phyloP scores from a whole-genome alignment of 129 eudicot species.

The Lonicera japonica region DNA sequence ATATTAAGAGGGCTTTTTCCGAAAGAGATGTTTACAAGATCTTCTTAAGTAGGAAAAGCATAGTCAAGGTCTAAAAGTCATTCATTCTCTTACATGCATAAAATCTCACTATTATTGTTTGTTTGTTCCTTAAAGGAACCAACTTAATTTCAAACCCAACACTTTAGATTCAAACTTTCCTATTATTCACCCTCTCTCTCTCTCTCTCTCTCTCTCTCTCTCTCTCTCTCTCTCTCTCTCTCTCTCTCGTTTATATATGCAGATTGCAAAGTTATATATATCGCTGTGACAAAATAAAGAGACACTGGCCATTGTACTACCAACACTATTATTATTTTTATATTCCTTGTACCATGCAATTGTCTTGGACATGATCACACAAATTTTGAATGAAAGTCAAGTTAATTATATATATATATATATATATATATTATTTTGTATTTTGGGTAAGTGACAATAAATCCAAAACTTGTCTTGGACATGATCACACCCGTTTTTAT shows the following conservation, averaged over 20 bases:
- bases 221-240: slow-evolving; percentile 10
- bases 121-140: background rate
- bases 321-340: background rate
- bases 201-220: slow-evolving; percentile 9
- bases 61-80: slow-evolving; percentile 27
- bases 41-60: slow-evolving; percentile 42
- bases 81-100: background rate
- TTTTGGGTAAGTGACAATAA: too few relatives aligned
- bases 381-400: too few relatives aligned
- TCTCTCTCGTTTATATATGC: slow-evolving; percentile 5
- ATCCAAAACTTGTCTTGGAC: too few relatives aligned
- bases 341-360: background rate
- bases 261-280: slow-evolving; percentile 13
- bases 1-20: background rate
- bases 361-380: background rate
- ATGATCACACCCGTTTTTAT: too few relatives aligned
- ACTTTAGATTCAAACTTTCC: slow-evolving; percentile 8
- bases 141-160: background rate
- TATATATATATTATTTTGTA: too few relatives aligned
- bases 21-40: slow-evolving; percentile 17
- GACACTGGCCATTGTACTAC: background rate
- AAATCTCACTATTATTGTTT: background rate
- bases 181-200: slow-evolving; percentile 12
- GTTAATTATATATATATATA: too few relatives aligned
- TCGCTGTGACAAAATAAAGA: slow-evolving; percentile 5